Percentiles rank a stretch among this genome's conserved stretches.
Conservation (phyloP, 371 early-diverging fungal species). For the Mucor circinelloides region DNA sequence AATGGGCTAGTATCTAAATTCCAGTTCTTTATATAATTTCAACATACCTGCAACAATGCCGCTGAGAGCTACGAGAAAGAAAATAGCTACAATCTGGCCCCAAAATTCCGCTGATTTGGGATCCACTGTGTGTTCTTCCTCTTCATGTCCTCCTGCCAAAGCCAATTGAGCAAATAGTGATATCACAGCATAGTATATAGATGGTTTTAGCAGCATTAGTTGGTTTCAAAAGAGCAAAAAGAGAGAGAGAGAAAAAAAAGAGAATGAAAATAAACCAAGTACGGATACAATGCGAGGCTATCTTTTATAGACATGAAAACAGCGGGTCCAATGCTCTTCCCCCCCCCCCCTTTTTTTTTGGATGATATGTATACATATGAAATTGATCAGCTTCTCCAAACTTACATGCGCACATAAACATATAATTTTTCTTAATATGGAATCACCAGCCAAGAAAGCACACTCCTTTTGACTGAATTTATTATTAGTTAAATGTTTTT, state of each 20-base stretch:
- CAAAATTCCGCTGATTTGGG: conserved; percentile 32
- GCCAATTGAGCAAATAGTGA: not conserved
- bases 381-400: not conserved
- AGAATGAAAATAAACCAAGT: not conserved
- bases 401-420: not conserved
- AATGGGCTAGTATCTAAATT: not conserved
- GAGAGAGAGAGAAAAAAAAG: not conserved
- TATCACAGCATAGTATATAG: not conserved
- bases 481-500: not conserved
- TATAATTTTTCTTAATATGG: not conserved
- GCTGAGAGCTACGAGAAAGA: conserved; percentile 68
- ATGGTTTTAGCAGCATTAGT: conserved; percentile 16
- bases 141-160: conserved; percentile 2
- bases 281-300: not conserved
- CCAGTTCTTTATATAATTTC: not conserved
- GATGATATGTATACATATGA: conserved; percentile 1
- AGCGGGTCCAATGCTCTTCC: not conserved
- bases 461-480: not conserved
- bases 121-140: conserved; percentile 5
- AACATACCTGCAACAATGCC: conserved; percentile 80
- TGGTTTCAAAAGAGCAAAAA: not conserved
- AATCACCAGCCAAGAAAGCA: not conserved
- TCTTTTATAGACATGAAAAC: not conserved
- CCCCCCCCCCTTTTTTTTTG: not conserved
- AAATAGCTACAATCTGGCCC: conserved; percentile 45